phyloP scores from a whole-genome alignment of 2,329 filamentous ascomycete genomes.

The Colletotrichum melonis region DNA sequence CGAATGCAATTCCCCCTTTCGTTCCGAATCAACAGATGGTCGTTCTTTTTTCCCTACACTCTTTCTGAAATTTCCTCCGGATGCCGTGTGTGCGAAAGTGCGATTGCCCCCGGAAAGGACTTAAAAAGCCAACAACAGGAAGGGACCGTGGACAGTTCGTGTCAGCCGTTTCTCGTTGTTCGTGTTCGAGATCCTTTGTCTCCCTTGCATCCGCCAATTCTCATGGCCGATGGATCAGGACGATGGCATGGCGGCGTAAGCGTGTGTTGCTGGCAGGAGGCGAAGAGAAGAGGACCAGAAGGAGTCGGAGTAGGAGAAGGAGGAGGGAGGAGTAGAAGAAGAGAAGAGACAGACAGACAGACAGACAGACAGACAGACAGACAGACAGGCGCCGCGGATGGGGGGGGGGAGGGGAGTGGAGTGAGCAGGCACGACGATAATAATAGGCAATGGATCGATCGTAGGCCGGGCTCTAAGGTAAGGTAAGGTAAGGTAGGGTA shows the following conservation, averaged over 20 bases:
- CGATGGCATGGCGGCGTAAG: conserved; percentile 41
- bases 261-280: conserved; percentile 19
- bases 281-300: conserved; percentile 3
- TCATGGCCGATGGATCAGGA: conserved; percentile 35
- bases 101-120: neutral
- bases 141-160: neutral
- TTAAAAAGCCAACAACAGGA: neutral
- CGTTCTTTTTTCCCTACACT: neutral
- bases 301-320: neutral
- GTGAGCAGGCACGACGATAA: conserved; percentile 23
- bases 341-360: too few species aligned
- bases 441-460: conserved; percentile 19
- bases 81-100: neutral
- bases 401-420: conserved; percentile 19
- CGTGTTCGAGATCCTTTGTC: conserved; percentile 31
- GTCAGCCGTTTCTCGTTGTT: conserved; percentile 31
- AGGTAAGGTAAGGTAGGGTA: too few species aligned
- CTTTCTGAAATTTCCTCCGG: neutral
- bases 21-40: conserved; percentile 5
- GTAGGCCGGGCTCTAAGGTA: neutral
- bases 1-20: conserved; percentile 1
- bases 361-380: neutral
- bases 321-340: conserved; percentile 8
- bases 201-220: conserved; percentile 36
- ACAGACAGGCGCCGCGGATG: neutral